Evolutionary conservation across 805 yeast genomes (phyloP).

Genomic region (Candida maltosa): DNA sequence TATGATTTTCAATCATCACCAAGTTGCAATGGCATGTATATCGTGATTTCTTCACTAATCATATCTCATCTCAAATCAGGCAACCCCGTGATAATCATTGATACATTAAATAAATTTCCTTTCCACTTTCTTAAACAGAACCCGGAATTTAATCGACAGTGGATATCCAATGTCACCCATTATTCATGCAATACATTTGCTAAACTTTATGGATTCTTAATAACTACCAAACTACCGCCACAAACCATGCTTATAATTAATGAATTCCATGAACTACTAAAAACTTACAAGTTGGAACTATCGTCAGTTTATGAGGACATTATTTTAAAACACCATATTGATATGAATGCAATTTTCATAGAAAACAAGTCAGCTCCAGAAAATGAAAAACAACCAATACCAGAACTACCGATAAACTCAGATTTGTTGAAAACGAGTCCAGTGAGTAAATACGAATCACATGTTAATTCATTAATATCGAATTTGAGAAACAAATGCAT

Average conservation of each 20-base stretch:
- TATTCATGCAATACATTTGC: constrained; percentile 26
- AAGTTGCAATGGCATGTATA: constrained; percentile 17
- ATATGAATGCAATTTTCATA: constrained; percentile 18
- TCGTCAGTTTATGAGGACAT: constrained; percentile 30
- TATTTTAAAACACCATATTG: constrained; percentile 29
- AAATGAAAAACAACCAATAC: constrained; percentile 19
- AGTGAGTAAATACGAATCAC: constrained; percentile 25
- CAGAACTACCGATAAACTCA: constrained; percentile 26
- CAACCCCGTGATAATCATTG: constrained; percentile 25
- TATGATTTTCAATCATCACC: constrained; percentile 40
- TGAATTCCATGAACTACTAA: constrained; percentile 33
- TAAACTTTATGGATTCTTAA: constrained; percentile 19
- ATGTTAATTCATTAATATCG: constrained; percentile 23
- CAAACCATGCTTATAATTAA: constrained; percentile 22
- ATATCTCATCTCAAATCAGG: constrained; percentile 23
- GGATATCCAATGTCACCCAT: constrained; percentile 13
- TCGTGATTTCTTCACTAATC: constrained; percentile 20
- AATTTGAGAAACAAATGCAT: constrained; percentile 20
- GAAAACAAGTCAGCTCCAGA: constrained; percentile 10
- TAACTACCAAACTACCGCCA: constrained; percentile 8
- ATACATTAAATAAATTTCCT: constrained; percentile 30
- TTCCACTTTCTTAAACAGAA: constrained; percentile 18
- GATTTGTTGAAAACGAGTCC: constrained; percentile 29
- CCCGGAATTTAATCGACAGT: constrained; percentile 15
- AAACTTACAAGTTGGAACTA: constrained; percentile 31